These are phyloP conservation scores for Ziziphus jujuba DNA, from an alignment of 306 rosid genomes.

Conservation along the genomic window DNA sequence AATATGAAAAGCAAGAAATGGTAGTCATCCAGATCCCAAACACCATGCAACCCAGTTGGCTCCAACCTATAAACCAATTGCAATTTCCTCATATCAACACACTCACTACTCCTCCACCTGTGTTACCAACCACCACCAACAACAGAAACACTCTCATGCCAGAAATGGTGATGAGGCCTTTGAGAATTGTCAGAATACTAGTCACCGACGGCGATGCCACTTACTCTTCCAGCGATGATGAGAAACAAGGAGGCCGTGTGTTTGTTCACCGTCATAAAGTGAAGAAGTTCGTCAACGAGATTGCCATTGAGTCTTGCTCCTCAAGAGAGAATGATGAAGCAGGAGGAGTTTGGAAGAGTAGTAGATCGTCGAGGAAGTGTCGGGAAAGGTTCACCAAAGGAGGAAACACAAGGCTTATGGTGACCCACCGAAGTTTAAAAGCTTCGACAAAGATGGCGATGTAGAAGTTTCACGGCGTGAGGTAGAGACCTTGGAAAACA, in stretches of 20 bases:
- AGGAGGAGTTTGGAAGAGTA: conserved; percentile 31
- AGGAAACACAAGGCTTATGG: background rate
- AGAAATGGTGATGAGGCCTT: conserved; percentile 25
- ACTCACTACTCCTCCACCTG: conserved; percentile 25
- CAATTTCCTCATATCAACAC: conserved; percentile 95
- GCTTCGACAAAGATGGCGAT: conserved; percentile 25
- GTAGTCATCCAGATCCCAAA: conserved; percentile 97
- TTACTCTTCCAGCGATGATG: conserved; percentile 88
- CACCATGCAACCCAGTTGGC: conserved; percentile 98
- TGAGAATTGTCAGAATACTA: conserved; percentile 53
- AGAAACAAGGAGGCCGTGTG: conserved; percentile 6
- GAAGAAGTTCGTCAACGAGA: conserved; percentile 66
- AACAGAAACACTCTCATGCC: conserved; percentile 10
- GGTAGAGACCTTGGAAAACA: conserved; percentile 99
- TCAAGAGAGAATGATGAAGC: conserved; percentile 24
- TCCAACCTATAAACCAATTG: conserved; percentile 76
- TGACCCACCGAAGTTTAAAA: conserved; percentile 19
- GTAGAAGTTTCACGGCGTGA: conserved; percentile 81
- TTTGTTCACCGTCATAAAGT: conserved; percentile 41
- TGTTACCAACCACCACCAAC: background rate
- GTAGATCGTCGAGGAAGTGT: conserved; percentile 30
- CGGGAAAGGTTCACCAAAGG: conserved; percentile 9
- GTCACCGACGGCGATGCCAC: conserved; percentile 79
- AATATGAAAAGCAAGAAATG: conserved; percentile 85
- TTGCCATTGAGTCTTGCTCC: conserved; percentile 48